A percentile compares a stretch with the other conserved stretches of the same genome.
phyloP scores from a whole-genome alignment of 2,329 filamentous ascomycete species.

The Arthrobotrys iridis region DNA sequence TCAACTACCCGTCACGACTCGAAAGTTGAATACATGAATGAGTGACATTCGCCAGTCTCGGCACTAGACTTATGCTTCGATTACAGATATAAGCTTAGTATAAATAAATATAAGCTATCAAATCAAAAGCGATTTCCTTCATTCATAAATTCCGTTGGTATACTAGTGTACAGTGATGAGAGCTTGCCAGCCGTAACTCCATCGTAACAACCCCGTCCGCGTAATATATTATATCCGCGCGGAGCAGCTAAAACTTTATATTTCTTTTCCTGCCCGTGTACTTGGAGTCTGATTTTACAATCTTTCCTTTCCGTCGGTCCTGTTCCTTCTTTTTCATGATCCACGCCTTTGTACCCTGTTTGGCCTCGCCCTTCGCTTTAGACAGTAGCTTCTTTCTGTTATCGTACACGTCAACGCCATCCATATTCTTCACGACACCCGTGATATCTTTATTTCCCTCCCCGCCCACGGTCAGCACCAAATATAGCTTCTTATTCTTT shows the following conservation, averaged over 20 bases:
- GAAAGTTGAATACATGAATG: background rate
- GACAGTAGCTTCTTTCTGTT: conserved; percentile 67
- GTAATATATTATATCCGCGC: background rate
- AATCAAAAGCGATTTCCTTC: background rate
- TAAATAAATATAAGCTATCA: background rate
- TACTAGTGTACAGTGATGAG: conserved; percentile 7
- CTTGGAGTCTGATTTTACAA: conserved; percentile 90
- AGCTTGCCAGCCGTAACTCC: background rate
- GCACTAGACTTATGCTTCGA: too few species aligned
- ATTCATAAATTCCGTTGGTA: background rate
- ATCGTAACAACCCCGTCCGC: too few species aligned
- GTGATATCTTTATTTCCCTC: conserved; percentile 77
- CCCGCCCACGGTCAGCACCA: conserved; percentile 86
- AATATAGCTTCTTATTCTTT: conserved; percentile 95
- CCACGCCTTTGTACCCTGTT: conserved; percentile 87
- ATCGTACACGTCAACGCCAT: conserved; percentile 84
- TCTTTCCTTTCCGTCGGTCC: conserved; percentile 92
- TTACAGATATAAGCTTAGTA: too few species aligned
- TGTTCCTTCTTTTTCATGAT: conserved; percentile 88
- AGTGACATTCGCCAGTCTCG: background rate
- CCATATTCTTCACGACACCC: conserved; percentile 86
- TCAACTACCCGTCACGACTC: background rate
- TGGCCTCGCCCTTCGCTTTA: conserved; percentile 67
- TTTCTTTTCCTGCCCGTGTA: conserved; percentile 92
- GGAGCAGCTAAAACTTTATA: conserved; percentile 72